Base-by-base conservation (phyloP, 352 stramenopile genomes). In the Pythium brachiatum region DNA sequence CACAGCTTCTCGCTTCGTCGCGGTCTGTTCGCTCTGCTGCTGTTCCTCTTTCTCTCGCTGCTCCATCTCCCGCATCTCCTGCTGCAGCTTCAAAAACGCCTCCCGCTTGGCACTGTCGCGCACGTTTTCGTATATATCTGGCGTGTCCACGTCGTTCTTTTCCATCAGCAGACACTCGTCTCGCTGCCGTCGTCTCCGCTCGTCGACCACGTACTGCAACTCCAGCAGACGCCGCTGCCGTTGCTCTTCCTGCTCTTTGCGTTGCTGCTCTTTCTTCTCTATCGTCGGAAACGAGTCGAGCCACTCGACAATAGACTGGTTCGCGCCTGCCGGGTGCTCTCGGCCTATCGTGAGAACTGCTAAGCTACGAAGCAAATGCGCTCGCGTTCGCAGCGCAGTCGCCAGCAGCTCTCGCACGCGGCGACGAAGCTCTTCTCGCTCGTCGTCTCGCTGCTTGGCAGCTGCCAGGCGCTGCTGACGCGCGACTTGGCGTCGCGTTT, bases 261-360 rank as follows among this genome's bases (percentile, higher is more conserved):
- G 66, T 13, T 81, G 75, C 29, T 66, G 67, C 21, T 84, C 67
- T 12, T 70, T 62, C 38, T 68, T 87, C 25, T 89, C 69, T 16
- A 89, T 67, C 16, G 81, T 89, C 39, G 73, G 61, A 16, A 90
- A 62, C 0, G 81, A 88, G 21, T 66, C 72, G 3, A 88, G 74
- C 81, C 81, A 90, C 7, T 78, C 70, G 0, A 57, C 50, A 53
- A 90, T 80, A 1, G 50, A 34, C 62, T 89, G 78, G 2, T 72
- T 53, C 0, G 66, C 60, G 9, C 81, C 62, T 7, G 55, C 67
- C 25, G 79, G 70, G 29, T 88, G 81, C 3, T 62, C 21, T n/a
- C 81, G 62, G 13, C 73, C 81, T 27, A 32, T 68, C 50, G 43
- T 73, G 7, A 90, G 41, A 7, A 89, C 41, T 5, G 34, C 51